Evolutionary conservation across 2,329 filamentous ascomycete genomes (phyloP).

Genomic region (Leptographium wingfieldii): DNA sequence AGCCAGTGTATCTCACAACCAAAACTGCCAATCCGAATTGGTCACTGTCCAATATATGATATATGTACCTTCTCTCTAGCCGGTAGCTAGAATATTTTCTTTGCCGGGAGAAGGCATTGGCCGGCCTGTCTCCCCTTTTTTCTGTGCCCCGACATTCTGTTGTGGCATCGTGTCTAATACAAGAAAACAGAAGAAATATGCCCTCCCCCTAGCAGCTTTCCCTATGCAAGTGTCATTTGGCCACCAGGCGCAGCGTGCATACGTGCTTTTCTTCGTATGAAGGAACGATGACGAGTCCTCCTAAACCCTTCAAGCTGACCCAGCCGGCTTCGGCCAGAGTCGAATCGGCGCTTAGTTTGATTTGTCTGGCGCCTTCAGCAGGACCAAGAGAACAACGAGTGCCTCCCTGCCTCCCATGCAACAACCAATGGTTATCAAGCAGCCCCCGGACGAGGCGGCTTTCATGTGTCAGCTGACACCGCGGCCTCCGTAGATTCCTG

Average conservation of each 20-base stretch:
- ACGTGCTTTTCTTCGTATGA: neutral
- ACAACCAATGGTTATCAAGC: neutral
- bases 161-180: neutral
- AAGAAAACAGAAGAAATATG: neutral
- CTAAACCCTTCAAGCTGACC: neutral
- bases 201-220: neutral
- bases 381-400: neutral
- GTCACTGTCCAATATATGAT: neutral
- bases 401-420: neutral
- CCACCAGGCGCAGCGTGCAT: neutral
- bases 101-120: neutral
- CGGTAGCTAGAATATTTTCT: neutral
- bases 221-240: neutral
- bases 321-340: neutral
- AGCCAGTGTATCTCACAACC: neutral
- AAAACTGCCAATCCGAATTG: neutral
- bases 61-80: neutral
- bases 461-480: slow-evolving; percentile 16
- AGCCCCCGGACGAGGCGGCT: neutral
- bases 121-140: neutral
- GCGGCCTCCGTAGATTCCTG: slow-evolving; percentile 8
- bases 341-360: neutral
- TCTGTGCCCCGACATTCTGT: neutral
- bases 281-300: neutral
- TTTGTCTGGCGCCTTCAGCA: neutral